Conservation (phyloP, 2,329 filamentous ascomycete species). For the Talaromyces sp. region DNA sequence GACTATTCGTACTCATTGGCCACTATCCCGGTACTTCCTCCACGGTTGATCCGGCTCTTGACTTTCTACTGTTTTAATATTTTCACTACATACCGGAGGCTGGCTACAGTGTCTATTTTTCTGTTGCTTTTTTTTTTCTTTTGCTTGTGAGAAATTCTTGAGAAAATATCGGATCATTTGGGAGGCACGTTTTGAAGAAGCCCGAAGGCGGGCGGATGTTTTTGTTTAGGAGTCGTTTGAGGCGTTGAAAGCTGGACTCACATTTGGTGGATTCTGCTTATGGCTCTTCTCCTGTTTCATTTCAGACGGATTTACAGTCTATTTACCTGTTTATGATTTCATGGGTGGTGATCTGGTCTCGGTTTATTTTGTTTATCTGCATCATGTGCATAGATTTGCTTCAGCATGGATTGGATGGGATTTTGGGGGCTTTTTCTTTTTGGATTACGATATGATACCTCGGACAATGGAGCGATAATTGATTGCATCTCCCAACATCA, state of each 20-base stretch:
- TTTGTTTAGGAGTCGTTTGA: slow-evolving; percentile 5
- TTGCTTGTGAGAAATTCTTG: slow-evolving; percentile 4
- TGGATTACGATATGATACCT: slow-evolving; percentile 31
- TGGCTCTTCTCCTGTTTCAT: slow-evolving; percentile 3
- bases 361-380: slow-evolving; percentile 18
- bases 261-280: neutral
- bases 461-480: slow-evolving; percentile 17
- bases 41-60: slow-evolving; percentile 5
- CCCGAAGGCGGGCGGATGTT: slow-evolving; percentile 20
- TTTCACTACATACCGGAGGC: slow-evolving; percentile 18
- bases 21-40: neutral
- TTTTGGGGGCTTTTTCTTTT: slow-evolving; percentile 12
- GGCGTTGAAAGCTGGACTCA: slow-evolving; percentile 12
- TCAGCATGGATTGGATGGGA: slow-evolving; percentile 19
- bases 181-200: slow-evolving; percentile 22
- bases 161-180: slow-evolving; percentile 17
- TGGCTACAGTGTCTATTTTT: slow-evolving; percentile 6
- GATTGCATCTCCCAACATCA: neutral
- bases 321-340: slow-evolving; percentile 10
- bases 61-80: slow-evolving; percentile 29
- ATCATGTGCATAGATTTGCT: slow-evolving; percentile 14
- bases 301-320: slow-evolving; percentile 6
- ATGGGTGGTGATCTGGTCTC: slow-evolving; percentile 17
- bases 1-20: neutral
- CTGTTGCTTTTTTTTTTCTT: slow-evolving; percentile 10